A percentile compares a stretch with the other conserved stretches of the same genome.
Evolutionary conservation across 495 filamentous ascomycete genomes (phyloP).

Genomic region (Hyphodiscus hymeniophilus): DNA sequence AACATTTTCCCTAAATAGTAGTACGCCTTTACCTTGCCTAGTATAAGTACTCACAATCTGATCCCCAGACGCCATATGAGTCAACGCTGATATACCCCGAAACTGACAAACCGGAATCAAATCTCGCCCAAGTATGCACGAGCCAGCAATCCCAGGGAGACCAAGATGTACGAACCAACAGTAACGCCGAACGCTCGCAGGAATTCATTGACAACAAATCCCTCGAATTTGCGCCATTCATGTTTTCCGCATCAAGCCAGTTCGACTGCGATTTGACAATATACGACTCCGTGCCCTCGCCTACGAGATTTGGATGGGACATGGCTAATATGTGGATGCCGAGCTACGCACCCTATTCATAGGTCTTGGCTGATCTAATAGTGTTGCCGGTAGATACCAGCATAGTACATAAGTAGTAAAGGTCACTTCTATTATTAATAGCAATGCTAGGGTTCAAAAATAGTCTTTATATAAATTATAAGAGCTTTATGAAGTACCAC

Average conservation of each 20-base stretch:
- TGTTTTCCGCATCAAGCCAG: not conserved
- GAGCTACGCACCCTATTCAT: no score
- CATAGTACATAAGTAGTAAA: no score
- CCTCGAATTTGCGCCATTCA: conserved; percentile 7
- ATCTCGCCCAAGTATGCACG: not conserved
- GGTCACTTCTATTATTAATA: no score
- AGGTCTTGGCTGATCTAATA: no score
- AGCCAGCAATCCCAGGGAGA: not conserved
- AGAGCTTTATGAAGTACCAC: no score
- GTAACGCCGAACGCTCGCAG: conserved; percentile 1
- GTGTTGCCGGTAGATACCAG: no score
- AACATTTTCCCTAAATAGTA: no score
- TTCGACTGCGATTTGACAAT: conserved; percentile 1
- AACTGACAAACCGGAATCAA: not conserved
- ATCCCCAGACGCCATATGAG: not conserved
- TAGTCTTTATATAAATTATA: no score
- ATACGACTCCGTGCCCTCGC: conserved; percentile 1
- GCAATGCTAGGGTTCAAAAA: no score
- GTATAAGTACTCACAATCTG: not conserved
- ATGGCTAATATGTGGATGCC: conserved; percentile 5
- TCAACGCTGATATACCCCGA: not conserved
- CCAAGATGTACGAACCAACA: conserved; percentile 1
- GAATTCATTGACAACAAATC: not conserved
- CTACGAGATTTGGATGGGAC: conserved; percentile 3
- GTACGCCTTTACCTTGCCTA: not conserved